phyloP scores from a whole-genome alignment of 345 rosid genomes.

The Citrus trifoliata region DNA sequence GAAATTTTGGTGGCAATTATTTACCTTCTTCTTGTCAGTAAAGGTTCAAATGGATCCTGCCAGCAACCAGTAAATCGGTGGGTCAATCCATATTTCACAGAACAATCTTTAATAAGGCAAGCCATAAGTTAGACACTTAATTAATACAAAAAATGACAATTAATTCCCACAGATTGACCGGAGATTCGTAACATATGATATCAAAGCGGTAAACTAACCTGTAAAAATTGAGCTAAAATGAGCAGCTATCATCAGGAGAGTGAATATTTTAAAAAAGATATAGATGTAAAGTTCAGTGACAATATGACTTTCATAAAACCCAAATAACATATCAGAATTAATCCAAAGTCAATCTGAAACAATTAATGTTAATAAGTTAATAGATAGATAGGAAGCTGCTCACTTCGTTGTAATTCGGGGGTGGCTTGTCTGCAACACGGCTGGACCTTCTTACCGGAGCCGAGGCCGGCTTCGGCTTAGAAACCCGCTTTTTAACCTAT shows the following conservation, averaged over 20 bases:
- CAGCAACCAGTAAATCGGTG: not conserved
- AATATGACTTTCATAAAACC: not conserved
- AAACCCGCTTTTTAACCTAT: conserved; percentile 36
- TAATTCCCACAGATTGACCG: not conserved
- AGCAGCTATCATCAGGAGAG: not conserved
- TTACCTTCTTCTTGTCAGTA: conserved; percentile 9
- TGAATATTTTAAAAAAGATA: not conserved
- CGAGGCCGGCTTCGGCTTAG: conserved; percentile 25
- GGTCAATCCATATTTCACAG: not conserved
- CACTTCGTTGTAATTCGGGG: conserved; percentile 76
- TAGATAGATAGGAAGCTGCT: conserved; percentile 5
- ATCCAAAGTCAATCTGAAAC: not conserved
- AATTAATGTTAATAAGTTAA: not conserved
- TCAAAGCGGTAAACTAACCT: not conserved
- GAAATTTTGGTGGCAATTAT: not conserved
- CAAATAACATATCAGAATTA: no score
- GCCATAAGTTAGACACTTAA: not conserved
- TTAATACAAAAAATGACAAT: not conserved
- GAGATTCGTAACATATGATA: not conserved
- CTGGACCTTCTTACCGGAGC: conserved; percentile 59
- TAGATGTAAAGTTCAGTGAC: not conserved
- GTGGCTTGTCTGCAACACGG: conserved; percentile 52
- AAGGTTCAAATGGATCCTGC: conserved; percentile 6
- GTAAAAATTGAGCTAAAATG: not conserved
- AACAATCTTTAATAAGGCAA: not conserved